Evolutionary conservation across 139 green algal species (phyloP).

Genomic region (Edaphochlamys debaryana): DNA sequence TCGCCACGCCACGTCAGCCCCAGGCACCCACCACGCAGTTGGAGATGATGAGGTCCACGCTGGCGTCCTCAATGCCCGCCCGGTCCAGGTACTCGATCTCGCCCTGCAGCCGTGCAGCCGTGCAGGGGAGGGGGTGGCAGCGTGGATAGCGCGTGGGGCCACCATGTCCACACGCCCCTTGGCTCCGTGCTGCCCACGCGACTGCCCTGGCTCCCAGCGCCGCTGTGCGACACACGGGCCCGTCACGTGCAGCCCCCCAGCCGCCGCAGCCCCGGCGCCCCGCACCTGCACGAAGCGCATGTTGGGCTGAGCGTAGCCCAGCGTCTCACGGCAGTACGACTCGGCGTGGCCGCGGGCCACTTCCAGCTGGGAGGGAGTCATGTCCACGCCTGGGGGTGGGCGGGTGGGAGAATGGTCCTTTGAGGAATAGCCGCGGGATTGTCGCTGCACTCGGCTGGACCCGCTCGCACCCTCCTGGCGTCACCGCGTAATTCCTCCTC

Average conservation of each 20-base stretch:
- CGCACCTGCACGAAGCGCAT: slow-evolving; percentile 84
- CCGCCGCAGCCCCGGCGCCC: too few relatives aligned
- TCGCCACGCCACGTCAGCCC: too few relatives aligned
- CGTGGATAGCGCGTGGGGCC: too few relatives aligned
- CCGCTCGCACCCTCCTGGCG: too few relatives aligned
- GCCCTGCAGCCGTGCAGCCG: slow-evolving; percentile 44
- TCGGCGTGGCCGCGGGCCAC: slow-evolving; percentile 78
- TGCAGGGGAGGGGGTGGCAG: not conserved
- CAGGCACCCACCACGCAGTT: slow-evolving; percentile 95
- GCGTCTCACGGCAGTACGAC: slow-evolving; percentile 69
- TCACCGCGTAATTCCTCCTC: too few relatives aligned
- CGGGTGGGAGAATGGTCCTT: not conserved
- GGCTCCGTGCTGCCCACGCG: too few relatives aligned
- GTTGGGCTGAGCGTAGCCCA: slow-evolving; percentile 85
- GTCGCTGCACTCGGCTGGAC: too few relatives aligned
- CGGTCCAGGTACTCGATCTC: slow-evolving; percentile 92
- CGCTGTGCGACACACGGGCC: not conserved
- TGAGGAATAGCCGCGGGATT: too few relatives aligned
- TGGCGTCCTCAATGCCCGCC: slow-evolving; percentile 74
- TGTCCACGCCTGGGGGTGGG: slow-evolving; percentile 89
- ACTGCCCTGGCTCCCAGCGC: not conserved
- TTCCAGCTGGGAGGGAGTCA: slow-evolving; percentile 92
- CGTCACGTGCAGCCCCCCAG: slow-evolving; percentile 25
- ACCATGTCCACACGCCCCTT: too few relatives aligned
- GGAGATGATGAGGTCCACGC: slow-evolving; percentile 92